Conservation (phyloP, 2,329 filamentous ascomycete genomes). For the Ceratocystis albifundus region DNA sequence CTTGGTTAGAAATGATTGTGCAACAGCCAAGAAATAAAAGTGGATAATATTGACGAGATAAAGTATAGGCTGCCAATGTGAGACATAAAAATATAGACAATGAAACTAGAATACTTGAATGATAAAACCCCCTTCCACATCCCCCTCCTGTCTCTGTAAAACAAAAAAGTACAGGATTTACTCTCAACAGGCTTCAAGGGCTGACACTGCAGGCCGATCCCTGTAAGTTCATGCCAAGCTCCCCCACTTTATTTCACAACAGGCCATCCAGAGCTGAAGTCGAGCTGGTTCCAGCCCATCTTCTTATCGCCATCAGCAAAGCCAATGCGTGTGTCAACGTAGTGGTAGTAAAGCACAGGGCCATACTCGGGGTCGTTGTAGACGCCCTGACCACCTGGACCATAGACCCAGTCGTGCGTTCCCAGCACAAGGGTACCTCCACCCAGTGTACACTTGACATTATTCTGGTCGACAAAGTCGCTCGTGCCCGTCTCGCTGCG, state of each 20-base stretch:
- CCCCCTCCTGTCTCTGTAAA: not conserved
- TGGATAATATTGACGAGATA: not conserved
- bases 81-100: not conserved
- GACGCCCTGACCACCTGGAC: slow-evolving; percentile 49
- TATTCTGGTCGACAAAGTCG: slow-evolving; percentile 46
- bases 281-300: slow-evolving; percentile 42
- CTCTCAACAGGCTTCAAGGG: not conserved
- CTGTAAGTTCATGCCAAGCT: not conserved
- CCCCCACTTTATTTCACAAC: slow-evolving; percentile 24
- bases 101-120: not conserved
- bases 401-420: slow-evolving; percentile 50
- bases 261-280: slow-evolving; percentile 41
- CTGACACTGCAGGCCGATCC: not conserved
- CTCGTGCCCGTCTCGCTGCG: slow-evolving; percentile 42
- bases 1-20: no score
- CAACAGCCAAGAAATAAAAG: not conserved
- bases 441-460: slow-evolving; percentile 44
- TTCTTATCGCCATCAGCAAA: slow-evolving; percentile 34
- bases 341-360: slow-evolving; percentile 38
- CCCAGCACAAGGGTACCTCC: slow-evolving; percentile 52
- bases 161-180: not conserved
- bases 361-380: slow-evolving; percentile 29
- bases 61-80: not conserved
- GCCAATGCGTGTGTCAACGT: slow-evolving; percentile 29
- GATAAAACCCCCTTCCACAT: not conserved